A percentile compares a stretch with the other conserved stretches of the same genome.
phyloP scores from a whole-genome alignment of 768 basidiomycete genomes.

The Kwoniella pini region DNA sequence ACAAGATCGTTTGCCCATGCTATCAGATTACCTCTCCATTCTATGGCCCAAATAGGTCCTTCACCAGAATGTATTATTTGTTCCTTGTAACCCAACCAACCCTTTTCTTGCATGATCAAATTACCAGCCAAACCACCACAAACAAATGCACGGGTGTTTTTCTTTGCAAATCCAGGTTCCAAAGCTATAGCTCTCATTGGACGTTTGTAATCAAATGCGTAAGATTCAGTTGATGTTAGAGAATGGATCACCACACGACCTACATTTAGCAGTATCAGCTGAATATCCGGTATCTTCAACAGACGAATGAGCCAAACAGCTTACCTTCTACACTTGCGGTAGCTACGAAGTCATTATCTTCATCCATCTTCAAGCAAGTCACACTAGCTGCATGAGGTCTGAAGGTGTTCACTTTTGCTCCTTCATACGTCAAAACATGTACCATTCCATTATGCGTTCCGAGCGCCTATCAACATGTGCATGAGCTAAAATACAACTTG shows the following conservation, averaged over 20 bases:
- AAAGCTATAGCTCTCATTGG: constrained; percentile 87
- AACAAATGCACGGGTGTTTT: constrained; percentile 73
- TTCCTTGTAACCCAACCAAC: constrained; percentile 94
- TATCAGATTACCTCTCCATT: constrained; percentile 82
- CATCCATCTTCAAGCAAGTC: constrained; percentile 79
- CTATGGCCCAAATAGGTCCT: constrained; percentile 89
- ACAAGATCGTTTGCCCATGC: constrained; percentile 96
- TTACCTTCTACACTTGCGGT: constrained; percentile 92
- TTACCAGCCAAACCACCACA: constrained; percentile 89
- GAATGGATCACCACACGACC: constrained; percentile 91
- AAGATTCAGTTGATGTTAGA: constrained; percentile 72
- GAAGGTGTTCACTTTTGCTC: constrained; percentile 81
- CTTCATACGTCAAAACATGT: constrained; percentile 76
- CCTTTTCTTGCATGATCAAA: constrained; percentile 85
- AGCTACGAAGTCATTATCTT: constrained; percentile 81
- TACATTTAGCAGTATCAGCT: constrained; percentile 52
- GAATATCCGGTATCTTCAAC: too few species aligned
- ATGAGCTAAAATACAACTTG: background rate
- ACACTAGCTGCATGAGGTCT: constrained; percentile 87
- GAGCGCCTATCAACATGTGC: constrained; percentile 63
- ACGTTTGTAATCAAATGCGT: constrained; percentile 85
- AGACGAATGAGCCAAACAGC: constrained; percentile 38
- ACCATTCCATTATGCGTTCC: constrained; percentile 94
- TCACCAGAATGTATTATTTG: constrained; percentile 77
- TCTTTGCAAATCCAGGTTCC: constrained; percentile 85